Conservation (phyloP, 306 rosid genomes). For the Pterocarpus santalinus region DNA sequence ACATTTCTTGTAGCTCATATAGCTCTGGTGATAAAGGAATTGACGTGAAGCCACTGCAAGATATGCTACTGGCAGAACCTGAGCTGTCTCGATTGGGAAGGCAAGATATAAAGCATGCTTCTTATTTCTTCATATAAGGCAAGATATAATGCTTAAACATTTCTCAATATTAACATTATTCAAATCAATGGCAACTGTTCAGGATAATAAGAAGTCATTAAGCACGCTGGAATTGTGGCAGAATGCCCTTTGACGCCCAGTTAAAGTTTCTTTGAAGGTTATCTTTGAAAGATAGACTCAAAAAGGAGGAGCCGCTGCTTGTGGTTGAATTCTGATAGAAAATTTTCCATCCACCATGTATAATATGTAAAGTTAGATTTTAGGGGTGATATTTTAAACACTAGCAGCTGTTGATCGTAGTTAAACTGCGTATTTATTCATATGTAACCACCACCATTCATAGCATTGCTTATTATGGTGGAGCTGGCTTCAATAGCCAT, state of each 20-base stretch:
- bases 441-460: slow-evolving; percentile 32
- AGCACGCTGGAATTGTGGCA: slow-evolving; percentile 37
- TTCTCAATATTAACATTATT: slow-evolving; percentile 23
- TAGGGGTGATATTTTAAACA: not conserved
- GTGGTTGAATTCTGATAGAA: slow-evolving; percentile 6
- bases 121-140: not conserved
- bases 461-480: slow-evolving; percentile 13
- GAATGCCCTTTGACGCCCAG: slow-evolving; percentile 35
- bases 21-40: slow-evolving; percentile 60
- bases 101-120: slow-evolving; percentile 51
- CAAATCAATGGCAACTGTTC: slow-evolving; percentile 49
- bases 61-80: slow-evolving; percentile 86
- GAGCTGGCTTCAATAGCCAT: slow-evolving; percentile 14
- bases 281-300: slow-evolving; percentile 26
- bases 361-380: slow-evolving; percentile 23
- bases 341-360: slow-evolving; percentile 42
- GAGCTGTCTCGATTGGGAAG: slow-evolving; percentile 91
- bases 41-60: slow-evolving; percentile 68
- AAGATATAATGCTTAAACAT: slow-evolving; percentile 17
- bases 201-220: slow-evolving; percentile 78
- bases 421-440: not conserved
- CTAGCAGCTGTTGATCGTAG: slow-evolving; percentile 25
- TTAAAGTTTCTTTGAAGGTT: slow-evolving; percentile 36
- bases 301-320: not conserved
- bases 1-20: slow-evolving; percentile 28